Percentiles rank a stretch among this genome's conserved stretches.
Evolutionary conservation across 2,329 filamentous ascomycete genomes (phyloP).

Genomic region (Pezicula neosporulosa): DNA sequence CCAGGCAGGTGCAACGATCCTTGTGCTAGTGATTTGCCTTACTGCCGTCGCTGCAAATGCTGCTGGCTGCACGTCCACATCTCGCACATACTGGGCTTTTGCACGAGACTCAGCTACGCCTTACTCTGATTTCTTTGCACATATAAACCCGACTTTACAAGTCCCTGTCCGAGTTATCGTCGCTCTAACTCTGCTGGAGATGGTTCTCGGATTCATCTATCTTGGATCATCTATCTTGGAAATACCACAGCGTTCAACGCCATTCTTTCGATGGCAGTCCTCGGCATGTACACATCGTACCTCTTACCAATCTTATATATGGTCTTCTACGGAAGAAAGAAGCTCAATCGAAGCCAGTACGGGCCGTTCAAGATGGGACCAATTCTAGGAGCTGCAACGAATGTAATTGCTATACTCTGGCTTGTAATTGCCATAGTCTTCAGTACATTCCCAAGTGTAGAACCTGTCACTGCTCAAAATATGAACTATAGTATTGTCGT

Average conservation of each 20-base stretch:
- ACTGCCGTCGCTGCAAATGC: conserved; percentile 44
- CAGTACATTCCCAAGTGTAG: conserved; percentile 38
- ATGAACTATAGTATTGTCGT: conserved; percentile 47
- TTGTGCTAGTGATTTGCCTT: conserved; percentile 37
- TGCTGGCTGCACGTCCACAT: conserved; percentile 40
- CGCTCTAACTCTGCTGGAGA: conserved; percentile 38
- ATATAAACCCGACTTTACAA: conserved; percentile 27
- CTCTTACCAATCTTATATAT: conserved; percentile 36
- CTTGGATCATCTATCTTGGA: conserved; percentile 42
- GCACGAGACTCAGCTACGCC: conserved; percentile 38
- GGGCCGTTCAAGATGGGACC: conserved; percentile 29
- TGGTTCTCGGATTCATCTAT: conserved; percentile 42
- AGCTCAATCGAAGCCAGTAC: conserved; percentile 16
- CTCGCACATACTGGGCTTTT: conserved; percentile 40
- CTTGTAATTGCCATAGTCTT: conserved; percentile 40
- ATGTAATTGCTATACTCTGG: conserved; percentile 40
- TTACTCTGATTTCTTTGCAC: conserved; percentile 33
- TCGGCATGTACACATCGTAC: conserved; percentile 41
- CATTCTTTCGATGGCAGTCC: conserved; percentile 40
- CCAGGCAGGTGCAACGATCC: conserved; percentile 34
- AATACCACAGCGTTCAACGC: conserved; percentile 44
- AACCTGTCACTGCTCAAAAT: conserved; percentile 37
- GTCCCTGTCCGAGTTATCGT: conserved; percentile 36
- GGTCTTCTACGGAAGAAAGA: conserved; percentile 32
- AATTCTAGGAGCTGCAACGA: conserved; percentile 30